Evolutionary conservation across 257 asterid genomes (phyloP), one percentile per base, ranked within the genome.

Genomic region (Solanum chaucha): DNA sequence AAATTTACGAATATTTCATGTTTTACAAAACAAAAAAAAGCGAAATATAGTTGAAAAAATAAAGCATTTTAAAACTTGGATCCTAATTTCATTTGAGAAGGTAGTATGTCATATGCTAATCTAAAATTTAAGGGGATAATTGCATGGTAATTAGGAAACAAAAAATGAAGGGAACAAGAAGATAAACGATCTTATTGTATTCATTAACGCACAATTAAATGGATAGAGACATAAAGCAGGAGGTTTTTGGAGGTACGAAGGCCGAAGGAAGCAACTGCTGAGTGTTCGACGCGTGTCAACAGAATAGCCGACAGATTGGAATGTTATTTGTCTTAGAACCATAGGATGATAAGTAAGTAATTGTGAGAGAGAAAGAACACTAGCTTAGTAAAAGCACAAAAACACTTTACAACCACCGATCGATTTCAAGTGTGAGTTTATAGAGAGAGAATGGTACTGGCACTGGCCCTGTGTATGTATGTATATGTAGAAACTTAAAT

Each of bases 181-280:
- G 0, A 28, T 73, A 77, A 77, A 77, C 71, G 10, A 20, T 83
- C 30, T 85, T 81, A 41, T 14, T 82, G n/a, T 48, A 46, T 80
- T 26, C 17, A 28, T 80, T 80, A 67, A 67, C 24, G 2, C 5
- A 26, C 84, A 78, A 78, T 78, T 41, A 80, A 87, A 86, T 85
- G 85, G 93, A 86, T 86, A 86, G 93, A 86, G 96, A 93, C 95
- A 93, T 92, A 94, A 94, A 95, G 96, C 88, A 93, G 93, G 96
- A 96, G 92, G 92, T 92, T 94, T 51, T 94, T 83, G 64, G 30
- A 93, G 97, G 94, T 90, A 88, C 90, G 86, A 92, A 90, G 93
- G 93, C 88, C 92, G 87, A 91, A 89, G 93, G 92, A 88, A 87
- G 91, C 89, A 90, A 94, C 92, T 90, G 93, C 91, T 90, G 87